phyloP scores from a whole-genome alignment of 805 yeast species.

The Kregervanrija pseudodelftensis region DNA sequence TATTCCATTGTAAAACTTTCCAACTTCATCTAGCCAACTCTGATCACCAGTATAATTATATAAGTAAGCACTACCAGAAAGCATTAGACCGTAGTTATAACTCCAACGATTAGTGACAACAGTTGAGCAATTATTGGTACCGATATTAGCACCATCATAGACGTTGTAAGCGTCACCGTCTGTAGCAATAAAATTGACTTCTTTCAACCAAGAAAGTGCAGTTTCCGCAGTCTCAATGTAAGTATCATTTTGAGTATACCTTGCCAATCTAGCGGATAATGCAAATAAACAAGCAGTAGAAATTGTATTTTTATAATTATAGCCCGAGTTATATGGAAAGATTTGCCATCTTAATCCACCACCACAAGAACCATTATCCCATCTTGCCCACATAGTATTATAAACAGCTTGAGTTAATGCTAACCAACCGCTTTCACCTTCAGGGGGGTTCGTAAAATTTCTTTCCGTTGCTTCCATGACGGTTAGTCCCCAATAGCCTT shows the following conservation, averaged over 20 bases:
- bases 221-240: slow-evolving; percentile 68
- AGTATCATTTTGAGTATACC: slow-evolving; percentile 66
- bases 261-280: slow-evolving; percentile 74
- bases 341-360: slow-evolving; percentile 95
- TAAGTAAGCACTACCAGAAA: slow-evolving; percentile 65
- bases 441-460: slow-evolving; percentile 70
- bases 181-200: slow-evolving; percentile 16
- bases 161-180: slow-evolving; percentile 31
- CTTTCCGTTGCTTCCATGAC: slow-evolving; percentile 81
- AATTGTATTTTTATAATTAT: slow-evolving; percentile 80
- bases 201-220: slow-evolving; percentile 61
- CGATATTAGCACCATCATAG: slow-evolving; percentile 53
- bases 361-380: slow-evolving; percentile 58
- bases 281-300: slow-evolving; percentile 81
- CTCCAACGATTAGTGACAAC: slow-evolving; percentile 52
- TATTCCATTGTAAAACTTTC: slow-evolving; percentile 32
- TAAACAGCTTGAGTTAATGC: slow-evolving; percentile 77
- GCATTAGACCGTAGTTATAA: slow-evolving; percentile 61
- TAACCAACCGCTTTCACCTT: slow-evolving; percentile 44
- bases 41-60: slow-evolving; percentile 51
- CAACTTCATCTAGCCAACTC: slow-evolving; percentile 35
- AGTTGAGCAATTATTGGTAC: slow-evolving; percentile 37
- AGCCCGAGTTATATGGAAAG: slow-evolving; percentile 82
- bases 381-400: slow-evolving; percentile 73
- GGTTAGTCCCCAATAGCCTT: slow-evolving; percentile 87